Evolutionary conservation across 1,284 basidiomycete genomes (phyloP).

Genomic region (Leccinum pachyderme): DNA sequence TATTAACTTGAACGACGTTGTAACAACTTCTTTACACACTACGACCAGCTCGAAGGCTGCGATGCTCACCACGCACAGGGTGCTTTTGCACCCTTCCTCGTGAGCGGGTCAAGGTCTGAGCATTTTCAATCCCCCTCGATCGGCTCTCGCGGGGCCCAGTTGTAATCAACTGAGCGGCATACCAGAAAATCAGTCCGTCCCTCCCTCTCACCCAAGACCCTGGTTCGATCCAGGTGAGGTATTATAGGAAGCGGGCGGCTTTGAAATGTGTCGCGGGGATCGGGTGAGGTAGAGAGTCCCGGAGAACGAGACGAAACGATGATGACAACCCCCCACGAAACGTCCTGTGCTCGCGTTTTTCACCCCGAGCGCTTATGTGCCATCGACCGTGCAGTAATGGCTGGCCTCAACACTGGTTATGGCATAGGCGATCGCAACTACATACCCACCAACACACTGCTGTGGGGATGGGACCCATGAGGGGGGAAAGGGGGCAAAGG

Average conservation of each 20-base stretch:
- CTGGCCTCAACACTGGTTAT: not conserved
- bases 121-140: conserved; percentile 28
- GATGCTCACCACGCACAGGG: conserved; percentile 30
- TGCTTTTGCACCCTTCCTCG: conserved; percentile 10
- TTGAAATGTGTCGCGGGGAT: conserved; percentile 34
- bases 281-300: conserved; percentile 12
- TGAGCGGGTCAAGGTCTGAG: conserved; percentile 39
- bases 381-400: not conserved
- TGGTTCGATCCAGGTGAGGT: conserved; percentile 26
- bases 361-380: too few species aligned
- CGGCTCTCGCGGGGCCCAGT: conserved; percentile 33
- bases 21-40: not conserved
- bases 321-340: not conserved
- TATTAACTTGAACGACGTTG: not conserved
- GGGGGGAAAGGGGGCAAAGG: not conserved
- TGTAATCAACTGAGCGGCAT: conserved; percentile 31
- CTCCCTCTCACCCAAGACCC: conserved; percentile 27
- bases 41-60: conserved; percentile 34
- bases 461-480: not conserved
- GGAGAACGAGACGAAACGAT: not conserved
- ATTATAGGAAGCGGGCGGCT: conserved; percentile 6
- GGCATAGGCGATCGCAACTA: not conserved
- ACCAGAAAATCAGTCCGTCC: conserved; percentile 29
- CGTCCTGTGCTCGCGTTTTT: not conserved
- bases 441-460: not conserved